Base-by-base conservation (phyloP, 2,329 filamentous ascomycete genomes). In the Thielaviopsis euricoi region DNA sequence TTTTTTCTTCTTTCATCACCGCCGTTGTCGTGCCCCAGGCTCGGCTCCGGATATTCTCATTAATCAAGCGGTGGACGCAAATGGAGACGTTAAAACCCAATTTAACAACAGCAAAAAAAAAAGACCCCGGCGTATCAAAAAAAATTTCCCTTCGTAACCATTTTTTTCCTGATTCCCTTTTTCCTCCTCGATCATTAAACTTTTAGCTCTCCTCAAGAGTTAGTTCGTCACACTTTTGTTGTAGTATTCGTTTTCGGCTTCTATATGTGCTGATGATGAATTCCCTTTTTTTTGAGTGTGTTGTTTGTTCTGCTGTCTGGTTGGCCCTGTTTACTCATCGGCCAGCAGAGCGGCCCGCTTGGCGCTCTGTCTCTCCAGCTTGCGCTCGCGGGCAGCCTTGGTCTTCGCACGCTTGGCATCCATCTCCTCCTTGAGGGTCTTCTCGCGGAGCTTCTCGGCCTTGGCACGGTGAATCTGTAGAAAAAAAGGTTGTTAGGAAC, bases 321-420 rank as follows among this genome's bases (percentile, higher is more conserved):
- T 59, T 59, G 53, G 25, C 56, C 40, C 56, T 51, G 54, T 60
- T 58, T 78, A 78, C 69, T 79, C 77, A 62, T 70, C 81, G 70
- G 89, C 88, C 70, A 86, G 72, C 74, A 94, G 74, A 71, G 88
- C 89, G 71, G 82, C 85, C 75, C 89, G 84, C 91, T 98, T 98
- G 75, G 86, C 85, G 73, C 79, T 75, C 74, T 86, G 82, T 77
- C 94, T 87, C 82, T 95, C 89, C 77, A 85, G 77, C 85, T 93
- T 93, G 81, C 93, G 86, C 86, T 97, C 93, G 79, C 93, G 89
- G 70, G 93, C 93, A 73, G 93, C 93, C 90, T 96, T 97, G 85
- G 89, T 97, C 89, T 95, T 96, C 75, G 89, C 89, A 80, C 93
- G 89, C 86, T 95, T 97, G 81, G 87, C 89, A 74, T 97, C 93